phyloP scores from a whole-genome alignment of 768 basidiomycete species.

The Leccinum imitatum region DNA sequence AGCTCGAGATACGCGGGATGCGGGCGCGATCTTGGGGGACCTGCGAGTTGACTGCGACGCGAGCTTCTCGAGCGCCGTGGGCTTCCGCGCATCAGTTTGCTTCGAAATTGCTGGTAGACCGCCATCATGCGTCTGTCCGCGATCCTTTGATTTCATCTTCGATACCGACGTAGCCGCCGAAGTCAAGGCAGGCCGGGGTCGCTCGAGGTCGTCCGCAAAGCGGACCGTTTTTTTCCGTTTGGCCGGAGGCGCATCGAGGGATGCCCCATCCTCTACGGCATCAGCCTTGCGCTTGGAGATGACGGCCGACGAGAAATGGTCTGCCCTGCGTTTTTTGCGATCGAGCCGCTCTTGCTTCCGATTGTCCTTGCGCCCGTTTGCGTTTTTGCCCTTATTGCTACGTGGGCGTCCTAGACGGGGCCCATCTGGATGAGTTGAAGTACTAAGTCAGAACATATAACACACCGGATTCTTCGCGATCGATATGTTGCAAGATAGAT shows the following conservation, averaged over 20 bases:
- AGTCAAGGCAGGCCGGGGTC: not conserved
- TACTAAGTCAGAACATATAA: not conserved
- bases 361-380: conserved; percentile 54
- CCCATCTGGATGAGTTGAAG: not conserved
- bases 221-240: conserved; percentile 45
- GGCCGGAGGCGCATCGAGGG: conserved; percentile 38
- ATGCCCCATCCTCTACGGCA: too few species aligned
- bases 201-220: not conserved
- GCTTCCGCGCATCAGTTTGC: too few species aligned
- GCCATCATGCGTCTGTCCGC: not conserved
- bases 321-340: conserved; percentile 20
- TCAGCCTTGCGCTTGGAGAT: conserved; percentile 31
- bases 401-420: conserved; percentile 2
- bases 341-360: conserved; percentile 59
- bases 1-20: too few species aligned
- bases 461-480: conserved; percentile 15
- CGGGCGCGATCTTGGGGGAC: too few species aligned
- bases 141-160: not conserved
- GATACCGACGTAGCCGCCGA: not conserved
- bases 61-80: too few species aligned
- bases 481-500: conserved; percentile 29
- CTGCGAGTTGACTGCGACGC: too few species aligned
- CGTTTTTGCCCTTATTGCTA: conserved; percentile 7
- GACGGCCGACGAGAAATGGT: conserved; percentile 46
- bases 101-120: not conserved